A percentile compares a stretch with the other conserved stretches of the same genome.
Conservation (phyloP, 2,329 filamentous ascomycete genomes). For the Cladophialophora psammophila region DNA sequence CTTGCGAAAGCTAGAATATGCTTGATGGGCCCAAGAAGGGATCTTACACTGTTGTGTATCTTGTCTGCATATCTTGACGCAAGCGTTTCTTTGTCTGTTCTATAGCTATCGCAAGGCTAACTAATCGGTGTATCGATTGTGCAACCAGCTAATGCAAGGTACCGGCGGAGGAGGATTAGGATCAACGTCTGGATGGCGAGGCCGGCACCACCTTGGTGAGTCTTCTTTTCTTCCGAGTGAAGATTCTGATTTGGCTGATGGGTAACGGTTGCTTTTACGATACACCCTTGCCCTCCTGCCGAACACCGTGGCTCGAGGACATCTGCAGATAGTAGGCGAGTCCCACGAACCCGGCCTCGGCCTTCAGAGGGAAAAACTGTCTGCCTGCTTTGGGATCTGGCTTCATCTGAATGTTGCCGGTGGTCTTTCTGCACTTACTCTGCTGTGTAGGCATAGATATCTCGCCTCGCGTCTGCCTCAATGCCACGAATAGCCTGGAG, state of each 20-base stretch:
- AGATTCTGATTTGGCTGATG: slow-evolving; percentile 1
- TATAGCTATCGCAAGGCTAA: slow-evolving; percentile 28
- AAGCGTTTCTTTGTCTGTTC: slow-evolving; percentile 38
- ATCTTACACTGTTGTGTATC: slow-evolving; percentile 7
- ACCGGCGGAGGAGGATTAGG: slow-evolving; percentile 11
- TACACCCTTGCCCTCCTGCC: not conserved
- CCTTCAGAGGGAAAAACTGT: not conserved
- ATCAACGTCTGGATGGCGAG: not conserved
- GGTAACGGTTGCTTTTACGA: not conserved
- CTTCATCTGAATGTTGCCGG: not conserved
- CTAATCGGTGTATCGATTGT: slow-evolving; percentile 24
- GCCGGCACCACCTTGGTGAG: not conserved
- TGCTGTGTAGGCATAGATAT: not conserved
- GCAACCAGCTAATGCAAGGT: slow-evolving; percentile 27
- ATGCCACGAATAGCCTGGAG: not conserved
- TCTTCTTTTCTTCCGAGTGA: not conserved
- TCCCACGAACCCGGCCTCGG: slow-evolving; percentile 1
- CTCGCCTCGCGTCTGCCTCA: not conserved
- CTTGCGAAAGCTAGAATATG: not conserved
- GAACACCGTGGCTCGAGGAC: slow-evolving; percentile 5
- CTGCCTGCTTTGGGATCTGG: too few species aligned
- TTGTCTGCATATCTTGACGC: slow-evolving; percentile 29
- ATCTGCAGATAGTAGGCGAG: slow-evolving; percentile 2
- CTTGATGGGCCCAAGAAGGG: not conserved
- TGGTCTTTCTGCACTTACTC: not conserved